Base-by-base conservation (phyloP, 495 filamentous ascomycete genomes). In the Barbatosphaeria neglecta region DNA sequence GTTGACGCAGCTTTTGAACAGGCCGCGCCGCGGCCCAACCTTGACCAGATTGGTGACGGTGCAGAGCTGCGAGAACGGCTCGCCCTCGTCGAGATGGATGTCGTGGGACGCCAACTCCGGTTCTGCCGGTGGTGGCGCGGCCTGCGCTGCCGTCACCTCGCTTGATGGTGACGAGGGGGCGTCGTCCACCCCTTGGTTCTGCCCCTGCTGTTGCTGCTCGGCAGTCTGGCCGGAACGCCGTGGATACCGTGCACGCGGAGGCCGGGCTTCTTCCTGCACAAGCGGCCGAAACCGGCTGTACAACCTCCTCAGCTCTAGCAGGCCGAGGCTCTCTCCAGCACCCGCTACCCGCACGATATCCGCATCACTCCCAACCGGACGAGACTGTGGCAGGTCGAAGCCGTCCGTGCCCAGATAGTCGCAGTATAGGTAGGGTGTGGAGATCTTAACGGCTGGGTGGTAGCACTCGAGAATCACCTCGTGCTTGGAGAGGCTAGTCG, bases 391-490 rank as follows among this genome's bases (percentile, higher is more conserved):
- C 22, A 51, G 55, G 43, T 64, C 52, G 23, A 78, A 56, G 68
- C 70, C 51, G 31, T 63, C 52, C 6, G 80, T 87, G 37, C 72
- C 75, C 6, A 83, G 69, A 51, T 83, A 83, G 40, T 75, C 72
- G 65, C 84, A 87, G 59, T 75, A 80, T 2, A 84, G 74, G 38
- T 79, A 80, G 2, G 84, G 80, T 41, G 81, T 81, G 11, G 72
- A 78, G 23, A 84, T 63, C 58, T 78, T 82, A n/a, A 74, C 76
- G 50, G 68, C 76, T 0, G 86, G 86, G 50, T 83, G 83, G 56
- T 81, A 88, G 65, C 82, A 86, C 68, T 88, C 84, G 13, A 92
- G 73, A 17, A 88, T 78, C 22, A 89, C 62, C 35, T 76, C 69
- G 57, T 82, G 77, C 45, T 80, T 75, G 16, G 73, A 62, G 15